A percentile compares a stretch with the other conserved stretches of the same genome.
phyloP scores from a whole-genome alignment of 805 yeast species.

The Wickerhamomyces kurtzmanii region DNA sequence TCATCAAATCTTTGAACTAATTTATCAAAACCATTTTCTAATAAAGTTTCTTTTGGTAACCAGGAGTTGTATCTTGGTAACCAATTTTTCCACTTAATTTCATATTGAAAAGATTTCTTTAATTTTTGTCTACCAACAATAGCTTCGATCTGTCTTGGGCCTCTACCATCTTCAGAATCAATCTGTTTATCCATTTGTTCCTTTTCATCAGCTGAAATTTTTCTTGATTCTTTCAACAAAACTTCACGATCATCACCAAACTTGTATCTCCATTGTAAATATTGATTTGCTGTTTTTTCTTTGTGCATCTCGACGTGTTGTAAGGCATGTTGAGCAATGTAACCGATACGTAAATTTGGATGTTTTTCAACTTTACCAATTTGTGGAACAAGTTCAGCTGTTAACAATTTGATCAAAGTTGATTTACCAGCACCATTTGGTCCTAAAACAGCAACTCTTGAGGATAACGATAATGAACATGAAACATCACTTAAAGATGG shows the following conservation, averaged over 20 bases:
- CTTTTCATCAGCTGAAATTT: constrained; percentile 70
- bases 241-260: constrained; percentile 99
- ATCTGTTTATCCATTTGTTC: constrained; percentile 69
- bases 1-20: constrained; percentile 95
- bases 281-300: constrained; percentile 96
- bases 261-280: constrained; percentile 95
- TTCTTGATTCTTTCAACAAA: constrained; percentile 84
- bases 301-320: constrained; percentile 96
- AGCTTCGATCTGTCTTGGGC: constrained; percentile 84
- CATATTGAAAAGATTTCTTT: constrained; percentile 95
- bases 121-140: constrained; percentile 95
- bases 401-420: constrained; percentile 83
- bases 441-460: constrained; percentile 93
- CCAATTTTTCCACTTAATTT: constrained; percentile 88
- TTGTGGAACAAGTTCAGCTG: constrained; percentile 84
- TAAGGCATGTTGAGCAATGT: constrained; percentile 97
- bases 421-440: constrained; percentile 99
- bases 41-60: constrained; percentile 76
- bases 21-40: constrained; percentile 82
- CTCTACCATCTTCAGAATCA: constrained; percentile 79
- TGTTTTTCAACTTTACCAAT: constrained; percentile 93
- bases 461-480: constrained; percentile 88
- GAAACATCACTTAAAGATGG: constrained; percentile 76
- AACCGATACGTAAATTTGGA: constrained; percentile 96
- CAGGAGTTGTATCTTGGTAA: constrained; percentile 89